A percentile compares a stretch with the other conserved stretches of the same genome.
phyloP scores from a whole-genome alignment of 2,329 filamentous ascomycete genomes.

The Xylaria sp. region DNA sequence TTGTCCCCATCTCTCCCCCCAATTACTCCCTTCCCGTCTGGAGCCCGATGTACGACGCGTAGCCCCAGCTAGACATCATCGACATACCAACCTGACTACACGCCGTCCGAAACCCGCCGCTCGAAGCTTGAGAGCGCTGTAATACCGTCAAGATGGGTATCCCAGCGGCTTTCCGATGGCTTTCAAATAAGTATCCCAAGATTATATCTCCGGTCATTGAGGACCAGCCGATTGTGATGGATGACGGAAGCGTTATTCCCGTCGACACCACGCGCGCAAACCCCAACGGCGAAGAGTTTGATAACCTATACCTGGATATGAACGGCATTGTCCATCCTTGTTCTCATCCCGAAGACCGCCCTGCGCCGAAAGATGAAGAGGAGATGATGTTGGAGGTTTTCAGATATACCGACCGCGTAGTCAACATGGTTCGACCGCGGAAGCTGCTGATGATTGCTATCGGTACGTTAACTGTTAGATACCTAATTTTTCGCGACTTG shows the following conservation, averaged over 20 bases:
- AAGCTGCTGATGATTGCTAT: constrained; percentile 98
- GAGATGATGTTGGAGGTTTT: constrained; percentile 99
- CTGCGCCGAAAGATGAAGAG: constrained; percentile 89
- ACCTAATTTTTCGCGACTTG: constrained; percentile 6
- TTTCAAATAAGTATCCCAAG: constrained; percentile 96
- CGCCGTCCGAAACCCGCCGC: background rate
- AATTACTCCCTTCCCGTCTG: background rate
- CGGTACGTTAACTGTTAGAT: constrained; percentile 56
- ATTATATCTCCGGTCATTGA: constrained; percentile 92
- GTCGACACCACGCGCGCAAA: constrained; percentile 84
- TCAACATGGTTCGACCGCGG: constrained; percentile 96
- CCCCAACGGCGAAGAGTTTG: constrained; percentile 96
- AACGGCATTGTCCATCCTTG: constrained; percentile 99
- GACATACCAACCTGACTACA: background rate
- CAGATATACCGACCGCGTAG: constrained; percentile 96
- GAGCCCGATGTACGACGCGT: constrained; percentile 6
- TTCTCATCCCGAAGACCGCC: constrained; percentile 92
- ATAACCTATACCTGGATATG: constrained; percentile 98
- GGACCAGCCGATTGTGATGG: constrained; percentile 76
- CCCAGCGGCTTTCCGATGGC: constrained; percentile 92
- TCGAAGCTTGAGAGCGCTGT: background rate
- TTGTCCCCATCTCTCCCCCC: background rate
- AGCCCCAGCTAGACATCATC: constrained; percentile 6
- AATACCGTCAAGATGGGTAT: constrained; percentile 73
- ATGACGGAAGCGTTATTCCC: constrained; percentile 80